phyloP scores from a whole-genome alignment of 306 rosid species.

The Nissolia schottii region DNA sequence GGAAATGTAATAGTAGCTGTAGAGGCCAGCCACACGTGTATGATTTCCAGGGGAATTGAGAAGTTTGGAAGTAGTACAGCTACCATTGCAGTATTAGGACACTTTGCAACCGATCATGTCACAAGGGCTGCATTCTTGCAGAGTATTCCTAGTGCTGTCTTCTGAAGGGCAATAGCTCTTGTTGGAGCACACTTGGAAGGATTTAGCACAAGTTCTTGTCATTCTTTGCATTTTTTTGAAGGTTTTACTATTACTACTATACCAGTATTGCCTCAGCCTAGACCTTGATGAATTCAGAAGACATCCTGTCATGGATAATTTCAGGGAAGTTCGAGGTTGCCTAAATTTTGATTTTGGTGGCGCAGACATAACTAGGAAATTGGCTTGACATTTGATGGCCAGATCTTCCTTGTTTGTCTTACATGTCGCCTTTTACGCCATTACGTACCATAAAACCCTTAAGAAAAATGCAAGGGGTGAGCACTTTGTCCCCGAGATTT shows the following conservation, averaged over 20 bases:
- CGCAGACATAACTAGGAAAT: not conserved
- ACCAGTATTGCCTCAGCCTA: not conserved
- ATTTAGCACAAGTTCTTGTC: not conserved
- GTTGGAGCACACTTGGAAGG: not conserved
- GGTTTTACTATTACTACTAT: not conserved
- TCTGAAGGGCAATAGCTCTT: slow-evolving; percentile 17
- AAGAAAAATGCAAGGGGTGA: slow-evolving; percentile 14
- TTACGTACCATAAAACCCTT: not conserved
- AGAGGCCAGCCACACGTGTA: slow-evolving; percentile 93
- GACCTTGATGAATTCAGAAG: slow-evolving; percentile 4
- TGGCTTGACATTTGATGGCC: not conserved
- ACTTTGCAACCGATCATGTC: slow-evolving; percentile 51
- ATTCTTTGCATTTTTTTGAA: slow-evolving; percentile 4
- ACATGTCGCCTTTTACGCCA: not conserved
- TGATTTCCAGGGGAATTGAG: slow-evolving; percentile 94
- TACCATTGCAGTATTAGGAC: slow-evolving; percentile 76
- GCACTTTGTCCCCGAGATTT: slow-evolving; percentile 5
- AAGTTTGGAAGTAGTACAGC: slow-evolving; percentile 88
- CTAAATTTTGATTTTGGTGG: not conserved
- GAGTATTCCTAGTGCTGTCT: slow-evolving; percentile 47
- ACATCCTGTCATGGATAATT: not conserved
- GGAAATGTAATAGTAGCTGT: slow-evolving; percentile 84
- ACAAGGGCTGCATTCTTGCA: slow-evolving; percentile 63
- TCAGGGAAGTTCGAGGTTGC: not conserved
- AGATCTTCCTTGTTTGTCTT: not conserved